A percentile compares a stretch with the other conserved stretches of the same genome.
phyloP scores from a whole-genome alignment of 176 grass and related monocot genomes.

The Paspalum notatum region DNA sequence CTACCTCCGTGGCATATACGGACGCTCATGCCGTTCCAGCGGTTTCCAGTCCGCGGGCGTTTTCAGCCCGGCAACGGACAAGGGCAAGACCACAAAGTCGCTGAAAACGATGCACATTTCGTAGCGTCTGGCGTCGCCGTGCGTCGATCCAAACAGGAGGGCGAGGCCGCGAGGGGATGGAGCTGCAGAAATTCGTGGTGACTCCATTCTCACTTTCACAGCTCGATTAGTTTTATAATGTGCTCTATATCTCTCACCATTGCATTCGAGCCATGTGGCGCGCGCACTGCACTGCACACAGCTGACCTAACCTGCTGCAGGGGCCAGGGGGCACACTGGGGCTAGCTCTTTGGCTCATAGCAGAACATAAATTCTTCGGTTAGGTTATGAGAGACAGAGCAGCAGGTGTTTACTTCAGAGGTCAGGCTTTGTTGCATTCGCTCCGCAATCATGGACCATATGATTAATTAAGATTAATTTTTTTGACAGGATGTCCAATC shows the following conservation, averaged over 20 bases:
- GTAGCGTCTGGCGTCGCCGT: slow-evolving; percentile 13
- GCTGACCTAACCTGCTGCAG: neutral
- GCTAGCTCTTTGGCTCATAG: neutral
- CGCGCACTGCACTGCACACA: neutral
- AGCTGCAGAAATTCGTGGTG: slow-evolving; percentile 17
- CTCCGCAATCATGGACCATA: neutral
- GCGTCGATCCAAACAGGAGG: neutral
- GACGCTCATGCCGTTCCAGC: neutral
- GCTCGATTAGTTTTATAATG: neutral
- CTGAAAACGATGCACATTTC: slow-evolving; percentile 31
- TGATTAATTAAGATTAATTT: neutral
- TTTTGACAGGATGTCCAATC: neutral
- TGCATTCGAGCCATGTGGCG: neutral
- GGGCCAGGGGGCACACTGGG: no score
- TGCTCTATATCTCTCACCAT: neutral
- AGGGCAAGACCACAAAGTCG: slow-evolving; percentile 16
- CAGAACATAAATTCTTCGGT: neutral
- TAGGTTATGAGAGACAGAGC: neutral
- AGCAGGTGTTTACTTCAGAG: neutral
- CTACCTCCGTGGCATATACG: neutral
- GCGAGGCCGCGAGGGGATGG: no score
- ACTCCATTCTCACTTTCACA: slow-evolving; percentile 31
- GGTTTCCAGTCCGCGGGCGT: slow-evolving; percentile 27
- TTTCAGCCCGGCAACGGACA: slow-evolving; percentile 42
- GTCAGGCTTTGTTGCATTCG: neutral